Base-by-base conservation (phyloP, 2,329 filamentous ascomycete species). In the Fusarium sp. region DNA sequence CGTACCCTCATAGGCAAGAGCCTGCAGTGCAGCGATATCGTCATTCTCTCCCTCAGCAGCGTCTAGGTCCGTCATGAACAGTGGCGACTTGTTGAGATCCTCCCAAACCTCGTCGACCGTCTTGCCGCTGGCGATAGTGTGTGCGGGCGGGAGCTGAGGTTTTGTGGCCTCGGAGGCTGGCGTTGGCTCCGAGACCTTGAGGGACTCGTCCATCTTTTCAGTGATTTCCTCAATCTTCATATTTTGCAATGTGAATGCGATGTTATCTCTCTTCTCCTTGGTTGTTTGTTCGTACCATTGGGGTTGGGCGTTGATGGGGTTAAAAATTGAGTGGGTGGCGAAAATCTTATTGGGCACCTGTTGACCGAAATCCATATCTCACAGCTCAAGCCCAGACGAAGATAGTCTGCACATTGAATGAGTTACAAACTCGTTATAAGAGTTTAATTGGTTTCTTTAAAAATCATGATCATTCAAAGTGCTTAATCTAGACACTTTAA, bases 61-160 rank as follows among this genome's bases (percentile, higher is more conserved):
- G 78, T 94, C 94, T 37, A 98, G 88, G 76, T 94, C 92, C 34
- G 95, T 98, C 96, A 99, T 99, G 87, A 99, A 99, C 40, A 99
- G 89, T 8, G 96, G 96, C 35, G 87, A 89, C 80, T 87, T 86
- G 81, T 90, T 89, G 47, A 91, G 83, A 58, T 91, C 89, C 11
- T 86, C 86, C 66, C 88, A 81, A 37, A 90, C 86, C 76, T 91
- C 88, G 40, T 89, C 88, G 4, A 87, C 83, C 6, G 88, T 87
- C 82, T 87, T 88, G 76, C 84, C 79, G 27, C 78, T 78, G 66
- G 79, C 79, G 73, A 82, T 74, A 24, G 83, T 82, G 64, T 84
- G 81, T 5, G 79, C 83, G 0, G 87, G 87, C 4, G 88, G 86
- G 27, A 89, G 84, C 62, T 83, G 82, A 1, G 87, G 87, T 57